Base-by-base conservation (phyloP, 2,329 filamentous ascomycete species). In the Orbilia blumenaviensis region DNA sequence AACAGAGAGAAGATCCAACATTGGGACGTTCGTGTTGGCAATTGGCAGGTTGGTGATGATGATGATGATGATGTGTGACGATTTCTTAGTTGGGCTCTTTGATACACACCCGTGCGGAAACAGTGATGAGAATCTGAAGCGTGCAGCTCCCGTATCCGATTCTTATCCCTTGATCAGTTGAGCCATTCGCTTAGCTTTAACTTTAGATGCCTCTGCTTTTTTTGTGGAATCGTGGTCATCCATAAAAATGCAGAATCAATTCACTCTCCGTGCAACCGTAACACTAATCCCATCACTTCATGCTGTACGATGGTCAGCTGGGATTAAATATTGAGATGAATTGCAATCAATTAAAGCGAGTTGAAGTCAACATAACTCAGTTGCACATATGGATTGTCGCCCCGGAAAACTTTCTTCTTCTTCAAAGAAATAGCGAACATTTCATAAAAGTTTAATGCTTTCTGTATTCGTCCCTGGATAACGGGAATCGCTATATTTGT, bases 401-500 rank as follows among this genome's bases (percentile, higher is more conserved):
- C 52, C 18, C n/a, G 52, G 12, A 56, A 56, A 56, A 56, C 21
- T 29, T 25, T 56, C 18, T 38, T 12, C n/a, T n/a, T n/a, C n/a
- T n/a, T n/a, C n/a, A n/a, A n/a, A n/a, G n/a, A 9, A 10, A 56
- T 56, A 27, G 48, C 32, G 48, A 54, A 56, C 32, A 18, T 52
- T 25, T 52, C 23, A 12, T 21, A 23, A 56, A 32, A 56, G 52
- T 56, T 56, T 32, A 38, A 56, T 36, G 52, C 21, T 64, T 66
- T 52, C 48, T 42, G 34, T 34, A 25, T 29, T 64, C 42, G 68
- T 64, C 68, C 68, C 68, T 61, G 69, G 44, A 66, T 52, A 8
- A 56, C 54, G 46, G 66, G 50, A 64, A 25, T 36, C 42, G 16
- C 34, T 50, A 4, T 41, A 50, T 73, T 73, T 61, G 18, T 54